A percentile compares a stretch with the other conserved stretches of the same genome.
Conservation (phyloP, 2,329 filamentous ascomycete genomes). For the Microcyclospora tardicrescens region DNA sequence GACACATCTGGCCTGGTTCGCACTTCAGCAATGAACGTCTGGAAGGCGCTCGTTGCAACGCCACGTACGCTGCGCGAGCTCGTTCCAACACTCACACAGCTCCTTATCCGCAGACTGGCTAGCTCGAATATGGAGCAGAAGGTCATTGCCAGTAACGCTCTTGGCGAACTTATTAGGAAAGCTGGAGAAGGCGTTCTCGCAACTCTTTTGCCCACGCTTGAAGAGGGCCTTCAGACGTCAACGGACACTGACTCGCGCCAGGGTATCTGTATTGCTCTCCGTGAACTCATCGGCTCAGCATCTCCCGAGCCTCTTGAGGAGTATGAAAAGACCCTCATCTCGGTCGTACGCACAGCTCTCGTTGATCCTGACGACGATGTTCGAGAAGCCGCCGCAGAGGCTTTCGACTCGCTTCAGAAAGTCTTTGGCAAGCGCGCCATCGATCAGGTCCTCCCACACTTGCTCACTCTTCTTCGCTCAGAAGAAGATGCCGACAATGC, state of each 20-base stretch:
- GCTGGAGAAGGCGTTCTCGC: constrained; percentile 87
- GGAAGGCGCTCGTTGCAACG: constrained; percentile 91
- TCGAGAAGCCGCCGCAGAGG: constrained; percentile 88
- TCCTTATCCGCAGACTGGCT: constrained; percentile 84
- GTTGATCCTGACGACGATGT: constrained; percentile 85
- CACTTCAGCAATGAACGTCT: constrained; percentile 78
- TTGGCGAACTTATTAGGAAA: constrained; percentile 93
- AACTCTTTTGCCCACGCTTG: constrained; percentile 76
- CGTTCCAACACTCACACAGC: constrained; percentile 83
- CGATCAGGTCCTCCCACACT: constrained; percentile 85
- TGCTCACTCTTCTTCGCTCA: constrained; percentile 76
- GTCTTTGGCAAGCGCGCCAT: constrained; percentile 89
- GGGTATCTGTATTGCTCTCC: constrained; percentile 91
- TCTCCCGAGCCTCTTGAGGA: constrained; percentile 81
- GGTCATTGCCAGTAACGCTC: constrained; percentile 91
- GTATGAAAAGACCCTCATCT: constrained; percentile 88
- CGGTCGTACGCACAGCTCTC: constrained; percentile 81
- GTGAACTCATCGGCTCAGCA: constrained; percentile 83
- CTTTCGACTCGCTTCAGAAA: constrained; percentile 88
- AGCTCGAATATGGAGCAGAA: constrained; percentile 98
- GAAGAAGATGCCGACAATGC: constrained; percentile 85
- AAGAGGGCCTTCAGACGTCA: constrained; percentile 77
- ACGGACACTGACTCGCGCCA: constrained; percentile 89
- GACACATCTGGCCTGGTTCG: constrained; percentile 90
- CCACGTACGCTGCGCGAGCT: constrained; percentile 90